phyloP scores from a whole-genome alignment of 768 basidiomycete species.

The Trametes cinnabarina region DNA sequence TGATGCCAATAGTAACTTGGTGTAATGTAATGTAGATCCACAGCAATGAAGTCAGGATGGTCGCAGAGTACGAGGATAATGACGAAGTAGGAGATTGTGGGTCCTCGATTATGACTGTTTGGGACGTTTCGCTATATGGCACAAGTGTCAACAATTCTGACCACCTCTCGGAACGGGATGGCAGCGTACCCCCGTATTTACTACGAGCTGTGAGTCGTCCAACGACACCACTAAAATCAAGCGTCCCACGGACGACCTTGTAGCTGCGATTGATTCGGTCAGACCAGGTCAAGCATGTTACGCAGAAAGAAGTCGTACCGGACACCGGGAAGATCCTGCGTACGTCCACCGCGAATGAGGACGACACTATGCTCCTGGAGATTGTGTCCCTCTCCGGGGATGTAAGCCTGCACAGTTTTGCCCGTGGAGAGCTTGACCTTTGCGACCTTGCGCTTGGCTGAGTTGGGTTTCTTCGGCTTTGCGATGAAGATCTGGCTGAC shows the following conservation, averaged over 20 bases:
- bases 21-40: constrained; percentile 9
- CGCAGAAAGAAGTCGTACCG: constrained; percentile 48
- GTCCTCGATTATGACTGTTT: constrained; percentile 45
- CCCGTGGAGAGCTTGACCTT: constrained; percentile 90
- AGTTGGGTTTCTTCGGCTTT: constrained; percentile 97
- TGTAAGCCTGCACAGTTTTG: constrained; percentile 87
- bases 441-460: constrained; percentile 96
- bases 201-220: constrained; percentile 79
- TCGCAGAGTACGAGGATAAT: background rate
- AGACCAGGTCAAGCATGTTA: background rate
- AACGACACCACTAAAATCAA: constrained; percentile 90
- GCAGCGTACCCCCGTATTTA: constrained; percentile 79
- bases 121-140: constrained; percentile 71
- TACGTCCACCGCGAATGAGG: constrained; percentile 88
- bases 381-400: constrained; percentile 97
- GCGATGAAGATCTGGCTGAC: constrained; percentile 76
- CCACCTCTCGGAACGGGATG: constrained; percentile 10
- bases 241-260: constrained; percentile 89
- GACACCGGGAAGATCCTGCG: constrained; percentile 97
- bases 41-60: background rate
- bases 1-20: constrained; percentile 1
- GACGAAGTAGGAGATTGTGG: background rate
- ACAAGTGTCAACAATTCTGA: constrained; percentile 28
- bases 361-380: constrained; percentile 98
- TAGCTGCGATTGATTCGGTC: constrained; percentile 53